These are phyloP conservation scores for Neocatenulostroma microsporum DNA, from an alignment of 2,329 filamentous ascomycete genomes.

Conservation along the genomic window DNA sequence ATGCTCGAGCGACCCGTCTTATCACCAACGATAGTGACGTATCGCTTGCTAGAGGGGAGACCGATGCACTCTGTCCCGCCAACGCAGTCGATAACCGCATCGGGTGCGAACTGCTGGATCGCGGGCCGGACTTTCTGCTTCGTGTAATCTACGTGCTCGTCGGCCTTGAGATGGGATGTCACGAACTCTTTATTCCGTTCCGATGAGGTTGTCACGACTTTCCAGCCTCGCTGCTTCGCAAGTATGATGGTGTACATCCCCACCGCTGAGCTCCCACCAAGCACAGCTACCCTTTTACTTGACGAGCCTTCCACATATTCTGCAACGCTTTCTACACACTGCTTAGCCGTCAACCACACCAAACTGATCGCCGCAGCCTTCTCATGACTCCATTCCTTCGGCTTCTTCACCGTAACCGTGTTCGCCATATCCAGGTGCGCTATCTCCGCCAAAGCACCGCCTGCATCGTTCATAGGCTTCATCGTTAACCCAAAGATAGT, in stretches of 20 bases:
- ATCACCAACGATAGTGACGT: constrained; percentile 37
- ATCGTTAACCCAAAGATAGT: constrained; percentile 28
- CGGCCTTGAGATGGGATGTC: constrained; percentile 48
- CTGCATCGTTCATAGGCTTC: constrained; percentile 18
- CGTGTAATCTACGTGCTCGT: constrained; percentile 57
- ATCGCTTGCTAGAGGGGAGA: constrained; percentile 41
- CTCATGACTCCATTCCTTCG: constrained; percentile 22
- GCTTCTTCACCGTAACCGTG: constrained; percentile 23
- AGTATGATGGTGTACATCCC: constrained; percentile 29
- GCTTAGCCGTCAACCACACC: constrained; percentile 28
- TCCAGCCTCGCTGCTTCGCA: constrained; percentile 27
- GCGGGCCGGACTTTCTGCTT: constrained; percentile 40
- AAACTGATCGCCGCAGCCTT: constrained; percentile 26
- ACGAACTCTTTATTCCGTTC: constrained; percentile 51
- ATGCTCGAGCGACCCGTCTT: constrained; percentile 28
- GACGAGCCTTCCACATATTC: constrained; percentile 18
- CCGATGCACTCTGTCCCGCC: constrained; percentile 34
- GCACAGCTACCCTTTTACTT: constrained; percentile 23
- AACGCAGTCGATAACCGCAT: constrained; percentile 54
- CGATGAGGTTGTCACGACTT: constrained; percentile 47
- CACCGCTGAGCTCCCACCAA: constrained; percentile 26
- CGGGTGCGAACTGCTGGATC: constrained; percentile 45
- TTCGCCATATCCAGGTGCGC: constrained; percentile 21
- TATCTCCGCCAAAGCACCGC: constrained; percentile 24
- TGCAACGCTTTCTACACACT: constrained; percentile 24